Evolutionary conservation across 805 yeast genomes (phyloP).

Genomic region (Deakozyma indianensis): DNA sequence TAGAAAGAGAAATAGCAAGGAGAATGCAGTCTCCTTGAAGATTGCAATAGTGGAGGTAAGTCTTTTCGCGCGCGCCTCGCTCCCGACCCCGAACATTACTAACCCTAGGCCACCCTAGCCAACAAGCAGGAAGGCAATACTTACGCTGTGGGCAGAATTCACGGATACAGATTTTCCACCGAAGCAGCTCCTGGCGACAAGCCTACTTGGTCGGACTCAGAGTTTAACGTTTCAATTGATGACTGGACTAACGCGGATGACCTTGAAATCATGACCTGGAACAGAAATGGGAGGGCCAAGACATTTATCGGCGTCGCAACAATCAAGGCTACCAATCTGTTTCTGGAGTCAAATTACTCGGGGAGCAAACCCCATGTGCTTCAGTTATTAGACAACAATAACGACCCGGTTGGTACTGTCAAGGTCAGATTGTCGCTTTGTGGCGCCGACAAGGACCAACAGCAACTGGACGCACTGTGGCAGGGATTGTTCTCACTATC

Average conservation of each 20-base stretch:
- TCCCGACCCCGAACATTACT: no score
- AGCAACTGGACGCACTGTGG: neutral
- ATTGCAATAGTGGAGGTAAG: slow-evolving; percentile 3
- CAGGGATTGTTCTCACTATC: neutral
- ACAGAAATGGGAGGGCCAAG: slow-evolving; percentile 14
- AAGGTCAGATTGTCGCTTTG: neutral
- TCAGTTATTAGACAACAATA: neutral
- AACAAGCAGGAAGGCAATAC: slow-evolving; percentile 1
- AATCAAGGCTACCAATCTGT: slow-evolving; percentile 3
- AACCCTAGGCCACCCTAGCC: neutral
- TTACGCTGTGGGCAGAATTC: slow-evolving; percentile 15
- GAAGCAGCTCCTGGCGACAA: slow-evolving; percentile 54
- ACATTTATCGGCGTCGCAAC: slow-evolving; percentile 9
- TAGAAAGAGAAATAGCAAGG: neutral
- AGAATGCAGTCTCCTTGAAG: slow-evolving; percentile 1
- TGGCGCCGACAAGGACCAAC: slow-evolving; percentile 2
- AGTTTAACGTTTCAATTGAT: slow-evolving; percentile 32
- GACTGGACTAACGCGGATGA: slow-evolving; percentile 6
- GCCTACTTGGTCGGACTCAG: slow-evolving; percentile 64
- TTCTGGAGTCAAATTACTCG: neutral
- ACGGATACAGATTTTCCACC: slow-evolving; percentile 23
- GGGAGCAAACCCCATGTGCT: neutral
- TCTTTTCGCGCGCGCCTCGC: no score
- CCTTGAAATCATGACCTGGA: slow-evolving; percentile 15
- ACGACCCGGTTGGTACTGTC: neutral